Evolutionary conservation across 371 early-diverging fungal genomes (phyloP), one percentile per base, ranked within the genome.

Genomic region (Funneliformis caledonium): DNA sequence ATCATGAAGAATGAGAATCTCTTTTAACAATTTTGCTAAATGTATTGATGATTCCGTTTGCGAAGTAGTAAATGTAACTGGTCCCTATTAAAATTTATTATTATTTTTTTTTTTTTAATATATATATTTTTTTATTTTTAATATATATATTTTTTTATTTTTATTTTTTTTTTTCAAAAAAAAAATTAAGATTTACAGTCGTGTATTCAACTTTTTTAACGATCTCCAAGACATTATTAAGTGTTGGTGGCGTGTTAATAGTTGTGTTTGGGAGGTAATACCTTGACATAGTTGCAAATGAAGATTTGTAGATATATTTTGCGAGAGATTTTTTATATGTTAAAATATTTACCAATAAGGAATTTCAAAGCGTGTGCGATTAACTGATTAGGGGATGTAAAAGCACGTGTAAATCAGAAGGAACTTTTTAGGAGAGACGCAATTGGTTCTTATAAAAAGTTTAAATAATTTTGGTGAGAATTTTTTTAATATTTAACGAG

Each of bases 1-100:
- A 67, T 67, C 78, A 26, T 45, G 68, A 61, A 78, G 22, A n/a
- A 48, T 6, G n/a, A 78, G 48, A 50, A 78, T 48, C 45, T 78
- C 78, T 31, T 14, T 43, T 22, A 78, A 33, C n/a, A 68, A 45
- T 26, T 68, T 50, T 8, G 67, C 43, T 52, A 65, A 78, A 52
- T 67, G 45, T 16, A 78, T 48, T 11, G 78, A 78, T 45, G 65
- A 67, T 50, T 22, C 26, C 10, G 31, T 48, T 45, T 78, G 33
- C 48, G 52, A 31, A 59, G 65, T 22, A 31, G 56, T 11, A 47
- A 62, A 62, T 43, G 43, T 19, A 10, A 16, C 12, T 76, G 37
- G 22, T 11, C 26, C 56, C 42, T 76, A 33, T 22, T 64, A 61
- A 31, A 33, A 52, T 50, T 8, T 50, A 16, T 22, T 26, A 26